Evolutionary conservation across 1,284 basidiomycete genomes (phyloP).

Genomic region (Cryptococcus sp.): DNA sequence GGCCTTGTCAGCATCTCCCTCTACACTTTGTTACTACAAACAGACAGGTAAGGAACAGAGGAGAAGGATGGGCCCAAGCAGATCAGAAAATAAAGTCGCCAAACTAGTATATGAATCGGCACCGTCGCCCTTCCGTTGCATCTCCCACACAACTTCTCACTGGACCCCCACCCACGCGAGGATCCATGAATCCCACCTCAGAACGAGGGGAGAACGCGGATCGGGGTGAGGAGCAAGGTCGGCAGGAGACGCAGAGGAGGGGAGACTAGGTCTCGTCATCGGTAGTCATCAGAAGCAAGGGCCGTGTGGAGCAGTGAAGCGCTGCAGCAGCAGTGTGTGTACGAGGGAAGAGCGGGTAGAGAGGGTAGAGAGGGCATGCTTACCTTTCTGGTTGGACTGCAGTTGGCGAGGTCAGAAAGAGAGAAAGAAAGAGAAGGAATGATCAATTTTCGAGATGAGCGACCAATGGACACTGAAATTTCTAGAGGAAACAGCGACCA

Average conservation of each 20-base stretch:
- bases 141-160: constrained; percentile 3
- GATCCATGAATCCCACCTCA: constrained; percentile 13
- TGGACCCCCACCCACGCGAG: constrained; percentile 23
- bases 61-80: constrained; percentile 4
- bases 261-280: constrained; percentile 52
- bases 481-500: no score
- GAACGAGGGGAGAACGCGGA: constrained; percentile 22
- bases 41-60: constrained; percentile 8
- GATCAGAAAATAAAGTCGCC: constrained; percentile 52
- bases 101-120: constrained; percentile 51
- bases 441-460: no score
- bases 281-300: constrained; percentile 37
- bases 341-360: no score
- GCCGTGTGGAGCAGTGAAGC: neutral
- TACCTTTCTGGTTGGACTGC: no score
- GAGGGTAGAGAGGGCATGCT: no score
- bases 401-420: no score
- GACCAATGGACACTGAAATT: no score
- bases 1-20: constrained; percentile 8
- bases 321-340: no score
- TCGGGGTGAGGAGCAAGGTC: constrained; percentile 11
- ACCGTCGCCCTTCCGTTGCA: constrained; percentile 17
- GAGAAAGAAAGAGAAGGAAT: no score
- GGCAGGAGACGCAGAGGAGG: constrained; percentile 8
- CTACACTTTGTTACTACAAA: neutral